A percentile compares a stretch with the other conserved stretches of the same genome.
Conservation (phyloP, 192 early-diverging fungal genomes). For the Gigaspora rosea region DNA sequence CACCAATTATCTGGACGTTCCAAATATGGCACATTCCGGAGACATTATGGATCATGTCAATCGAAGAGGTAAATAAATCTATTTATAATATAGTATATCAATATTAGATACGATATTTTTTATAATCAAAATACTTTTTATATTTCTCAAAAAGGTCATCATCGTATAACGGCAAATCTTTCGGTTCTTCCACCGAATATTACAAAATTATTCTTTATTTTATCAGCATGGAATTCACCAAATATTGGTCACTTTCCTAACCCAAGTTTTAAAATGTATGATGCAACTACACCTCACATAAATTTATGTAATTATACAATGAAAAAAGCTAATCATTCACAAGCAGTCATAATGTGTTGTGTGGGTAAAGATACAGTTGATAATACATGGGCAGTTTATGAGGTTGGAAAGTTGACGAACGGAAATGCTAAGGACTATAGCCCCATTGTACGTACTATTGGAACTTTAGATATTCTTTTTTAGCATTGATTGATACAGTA, state of each 20-base stretch:
- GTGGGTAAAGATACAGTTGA: not conserved
- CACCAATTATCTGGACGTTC: not conserved
- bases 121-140: too few relatives aligned
- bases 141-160: slow-evolving; percentile 23
- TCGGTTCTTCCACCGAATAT: slow-evolving; percentile 17
- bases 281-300: slow-evolving; percentile 9
- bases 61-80: slow-evolving; percentile 21
- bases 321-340: slow-evolving; percentile 3
- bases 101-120: too few relatives aligned
- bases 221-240: slow-evolving; percentile 24
- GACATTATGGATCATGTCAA: slow-evolving; percentile 27
- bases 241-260: slow-evolving; percentile 31
- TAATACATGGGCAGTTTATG: slow-evolving; percentile 24
- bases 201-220: slow-evolving; percentile 34
- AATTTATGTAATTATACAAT: slow-evolving; percentile 31
- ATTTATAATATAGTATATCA: not conserved
- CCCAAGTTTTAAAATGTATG: slow-evolving; percentile 31
- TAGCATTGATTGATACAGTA: too few relatives aligned
- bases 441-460: slow-evolving; percentile 14
- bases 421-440: slow-evolving; percentile 36
- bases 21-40: slow-evolving; percentile 32
- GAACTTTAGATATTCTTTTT: slow-evolving; percentile 3
- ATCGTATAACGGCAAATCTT: slow-evolving; percentile 27
- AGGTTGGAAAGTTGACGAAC: slow-evolving; percentile 19
- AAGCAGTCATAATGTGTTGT: slow-evolving; percentile 34